Evolutionary conservation across 306 rosid genomes (phyloP).

Genomic region (Aeschynomene evenia): DNA sequence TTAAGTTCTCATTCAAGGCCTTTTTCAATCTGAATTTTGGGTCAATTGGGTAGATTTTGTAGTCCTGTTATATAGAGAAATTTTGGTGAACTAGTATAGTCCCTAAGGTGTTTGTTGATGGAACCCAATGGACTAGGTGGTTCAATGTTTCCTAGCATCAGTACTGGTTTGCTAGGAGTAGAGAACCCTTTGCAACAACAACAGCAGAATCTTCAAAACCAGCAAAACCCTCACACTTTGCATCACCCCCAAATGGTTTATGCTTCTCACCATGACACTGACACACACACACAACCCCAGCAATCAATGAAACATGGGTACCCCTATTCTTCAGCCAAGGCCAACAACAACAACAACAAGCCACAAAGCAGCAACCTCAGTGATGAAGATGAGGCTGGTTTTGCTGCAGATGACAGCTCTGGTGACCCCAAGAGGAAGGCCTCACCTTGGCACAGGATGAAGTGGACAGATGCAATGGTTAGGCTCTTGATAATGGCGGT

Average conservation of each 20-base stretch:
- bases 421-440: slow-evolving; percentile 64
- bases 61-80: background rate
- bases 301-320: slow-evolving; percentile 51
- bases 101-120: slow-evolving; percentile 47
- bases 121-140: slow-evolving; percentile 65
- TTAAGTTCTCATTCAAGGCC: background rate
- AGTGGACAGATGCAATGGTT: slow-evolving; percentile 93
- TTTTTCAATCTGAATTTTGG: background rate
- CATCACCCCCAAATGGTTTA: slow-evolving; percentile 55
- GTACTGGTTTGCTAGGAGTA: slow-evolving; percentile 56
- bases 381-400: slow-evolving; percentile 73
- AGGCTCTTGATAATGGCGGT: slow-evolving; percentile 85
- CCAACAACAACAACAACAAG: slow-evolving; percentile 34
- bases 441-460: slow-evolving; percentile 98
- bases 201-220: slow-evolving; percentile 41
- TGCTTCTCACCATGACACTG: slow-evolving; percentile 44
- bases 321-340: slow-evolving; percentile 44
- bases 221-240: slow-evolving; percentile 49
- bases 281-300: slow-evolving; percentile 46
- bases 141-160: slow-evolving; percentile 59
- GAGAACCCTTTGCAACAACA: slow-evolving; percentile 59
- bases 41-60: background rate
- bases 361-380: slow-evolving; percentile 39
- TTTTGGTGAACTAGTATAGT: background rate
- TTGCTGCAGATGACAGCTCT: slow-evolving; percentile 48